These are phyloP conservation scores for Paxillus ammoniavirescens DNA, from an alignment of 768 basidiomycete species.

Conservation along the genomic window DNA sequence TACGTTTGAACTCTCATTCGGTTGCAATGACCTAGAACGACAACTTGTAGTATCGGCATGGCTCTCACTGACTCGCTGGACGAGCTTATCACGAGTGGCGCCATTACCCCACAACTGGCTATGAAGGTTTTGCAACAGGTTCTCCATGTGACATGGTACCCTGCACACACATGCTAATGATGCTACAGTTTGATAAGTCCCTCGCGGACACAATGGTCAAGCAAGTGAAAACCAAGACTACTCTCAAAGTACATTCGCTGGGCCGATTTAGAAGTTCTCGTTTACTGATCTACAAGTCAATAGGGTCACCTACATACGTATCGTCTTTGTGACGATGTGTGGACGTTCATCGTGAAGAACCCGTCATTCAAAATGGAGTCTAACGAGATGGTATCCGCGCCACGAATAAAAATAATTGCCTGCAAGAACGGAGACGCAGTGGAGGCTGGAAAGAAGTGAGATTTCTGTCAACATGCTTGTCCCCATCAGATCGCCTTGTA, in stretches of 20 bases:
- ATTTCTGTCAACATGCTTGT: constrained; percentile 2
- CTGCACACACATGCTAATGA: constrained; percentile 12
- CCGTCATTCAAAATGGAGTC: constrained; percentile 95
- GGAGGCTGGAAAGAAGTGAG: constrained; percentile 76
- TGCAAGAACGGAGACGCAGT: constrained; percentile 95
- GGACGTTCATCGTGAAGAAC: constrained; percentile 97
- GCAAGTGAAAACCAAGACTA: constrained; percentile 93
- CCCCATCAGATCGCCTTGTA: constrained; percentile 11
- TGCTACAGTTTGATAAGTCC: constrained; percentile 88
- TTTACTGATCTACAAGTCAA: constrained; percentile 5
- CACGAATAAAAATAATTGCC: constrained; percentile 95
- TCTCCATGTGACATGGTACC: constrained; percentile 15
- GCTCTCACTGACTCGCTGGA: constrained; percentile 97
- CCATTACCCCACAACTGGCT: constrained; percentile 97
- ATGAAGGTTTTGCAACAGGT: constrained; percentile 99
- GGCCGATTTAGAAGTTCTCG: background rate
- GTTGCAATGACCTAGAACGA: background rate
- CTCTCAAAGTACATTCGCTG: constrained; percentile 66
- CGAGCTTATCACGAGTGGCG: constrained; percentile 94
- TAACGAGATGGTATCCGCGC: constrained; percentile 69
- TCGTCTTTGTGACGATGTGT: constrained; percentile 92
- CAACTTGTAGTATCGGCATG: constrained; percentile 78
- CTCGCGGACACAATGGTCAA: constrained; percentile 90
- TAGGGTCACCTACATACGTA: constrained; percentile 93
- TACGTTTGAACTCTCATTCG: constrained; percentile 40